phyloP scores from a whole-genome alignment of 441 rosid genomes.

The Daphne laureola region DNA sequence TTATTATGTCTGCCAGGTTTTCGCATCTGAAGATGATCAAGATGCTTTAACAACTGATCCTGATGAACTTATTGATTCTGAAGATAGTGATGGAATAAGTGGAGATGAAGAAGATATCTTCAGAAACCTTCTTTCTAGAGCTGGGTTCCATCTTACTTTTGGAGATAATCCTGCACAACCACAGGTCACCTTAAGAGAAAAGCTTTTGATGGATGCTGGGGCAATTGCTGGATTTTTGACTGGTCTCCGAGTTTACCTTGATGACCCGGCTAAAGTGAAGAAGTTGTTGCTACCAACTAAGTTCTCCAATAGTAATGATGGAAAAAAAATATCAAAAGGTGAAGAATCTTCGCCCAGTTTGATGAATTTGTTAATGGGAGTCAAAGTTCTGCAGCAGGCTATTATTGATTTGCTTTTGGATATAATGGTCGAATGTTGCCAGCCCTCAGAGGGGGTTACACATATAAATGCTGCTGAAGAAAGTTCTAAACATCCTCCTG shows the following conservation, averaged over 20 bases:
- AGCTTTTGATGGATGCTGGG: conserved; percentile 98
- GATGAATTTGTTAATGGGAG: conserved; percentile 99
- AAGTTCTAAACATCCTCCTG: conserved; percentile 45
- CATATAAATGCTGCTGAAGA: conserved; percentile 49
- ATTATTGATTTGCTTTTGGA: conserved; percentile 93
- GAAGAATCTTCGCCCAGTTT: conserved; percentile 95
- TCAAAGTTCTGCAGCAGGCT: conserved; percentile 98
- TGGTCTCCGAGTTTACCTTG: conserved; percentile 93
- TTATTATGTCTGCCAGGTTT: conserved; percentile 45
- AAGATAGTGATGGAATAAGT: conserved; percentile 89
- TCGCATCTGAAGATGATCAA: conserved; percentile 96
- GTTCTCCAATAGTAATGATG: conserved; percentile 63
- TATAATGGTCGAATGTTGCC: conserved; percentile 99
- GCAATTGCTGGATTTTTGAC: conserved; percentile 97
- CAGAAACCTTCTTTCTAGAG: conserved; percentile 88
- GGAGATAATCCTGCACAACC: conserved; percentile 93
- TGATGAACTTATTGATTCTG: conserved; percentile 96
- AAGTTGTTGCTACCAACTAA: conserved; percentile 94
- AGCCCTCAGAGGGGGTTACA: conserved; percentile 76
- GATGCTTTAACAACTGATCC: conserved; percentile 98
- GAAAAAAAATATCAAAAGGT: conserved; percentile 52
- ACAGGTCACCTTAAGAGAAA: conserved; percentile 90
- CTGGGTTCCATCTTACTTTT: conserved; percentile 91
- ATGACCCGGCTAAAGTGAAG: conserved; percentile 96
- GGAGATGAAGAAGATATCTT: conserved; percentile 98